These are phyloP conservation scores for Bretschneidera sinensis DNA, from an alignment of 345 rosid species.

Conservation along the genomic window DNA sequence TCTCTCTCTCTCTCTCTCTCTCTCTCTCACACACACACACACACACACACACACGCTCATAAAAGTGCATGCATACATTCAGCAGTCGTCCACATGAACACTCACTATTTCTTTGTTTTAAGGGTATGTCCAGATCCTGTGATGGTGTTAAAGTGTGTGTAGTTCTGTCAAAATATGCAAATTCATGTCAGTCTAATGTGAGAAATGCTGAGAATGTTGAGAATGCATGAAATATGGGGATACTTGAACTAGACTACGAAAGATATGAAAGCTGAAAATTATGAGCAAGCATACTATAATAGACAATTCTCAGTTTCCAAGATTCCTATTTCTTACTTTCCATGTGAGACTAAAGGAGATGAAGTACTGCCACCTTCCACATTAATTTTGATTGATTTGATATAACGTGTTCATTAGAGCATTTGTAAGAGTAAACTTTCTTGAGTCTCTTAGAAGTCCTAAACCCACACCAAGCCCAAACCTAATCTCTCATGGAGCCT, in stretches of 20 bases:
- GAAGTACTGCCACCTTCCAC: neutral
- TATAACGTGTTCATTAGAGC: neutral
- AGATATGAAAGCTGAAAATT: neutral
- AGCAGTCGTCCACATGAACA: no score
- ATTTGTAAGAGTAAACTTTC: no score
- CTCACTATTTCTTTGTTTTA: neutral
- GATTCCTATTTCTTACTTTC: neutral
- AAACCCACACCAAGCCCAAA: no score
- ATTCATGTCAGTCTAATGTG: no score
- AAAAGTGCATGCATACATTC: neutral
- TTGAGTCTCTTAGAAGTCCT: no score
- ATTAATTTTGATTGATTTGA: neutral
- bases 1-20: constrained; percentile 1
- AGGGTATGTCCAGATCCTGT: neutral
- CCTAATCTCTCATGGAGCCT: no score
- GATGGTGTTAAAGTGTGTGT: neutral
- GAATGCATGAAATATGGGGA: neutral
- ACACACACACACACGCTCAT: neutral
- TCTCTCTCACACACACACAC: no score
- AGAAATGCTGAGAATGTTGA: neutral
- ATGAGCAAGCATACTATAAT: neutral
- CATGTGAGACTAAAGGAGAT: neutral
- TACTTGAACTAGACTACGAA: neutral
- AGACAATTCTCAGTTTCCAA: neutral
- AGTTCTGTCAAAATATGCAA: no score